Percentiles rank a stretch among this genome's conserved stretches.
These are phyloP conservation scores for Candida ipomoeae DNA, from an alignment of 805 yeast species.

Conservation along the genomic window DNA sequence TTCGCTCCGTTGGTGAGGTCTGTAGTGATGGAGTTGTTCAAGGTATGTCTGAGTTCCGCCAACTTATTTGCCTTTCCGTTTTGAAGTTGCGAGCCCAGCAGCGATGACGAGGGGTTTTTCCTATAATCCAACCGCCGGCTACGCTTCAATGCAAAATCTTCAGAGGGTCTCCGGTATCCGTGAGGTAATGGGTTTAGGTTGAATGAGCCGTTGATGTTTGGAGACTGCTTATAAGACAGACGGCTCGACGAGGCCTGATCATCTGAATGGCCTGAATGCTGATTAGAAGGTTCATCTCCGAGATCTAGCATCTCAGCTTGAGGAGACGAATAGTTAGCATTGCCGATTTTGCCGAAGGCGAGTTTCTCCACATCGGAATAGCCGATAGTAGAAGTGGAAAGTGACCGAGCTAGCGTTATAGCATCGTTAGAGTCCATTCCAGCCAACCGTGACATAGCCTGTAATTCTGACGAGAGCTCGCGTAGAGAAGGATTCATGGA, in stretches of 20 bases:
- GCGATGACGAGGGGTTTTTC: constrained; percentile 20
- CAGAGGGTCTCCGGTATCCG: constrained; percentile 2
- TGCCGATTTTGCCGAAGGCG: constrained; percentile 33
- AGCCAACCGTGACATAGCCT: constrained; percentile 68
- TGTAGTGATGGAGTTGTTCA: not conserved
- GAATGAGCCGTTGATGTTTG: not conserved
- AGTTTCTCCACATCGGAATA: constrained; percentile 47
- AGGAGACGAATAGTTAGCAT: constrained; percentile 15
- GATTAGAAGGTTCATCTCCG: constrained; percentile 15
- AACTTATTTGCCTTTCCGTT: constrained; percentile 22
- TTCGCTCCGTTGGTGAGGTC: not conserved
- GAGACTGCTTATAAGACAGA: not conserved
- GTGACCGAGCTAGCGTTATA: constrained; percentile 72
- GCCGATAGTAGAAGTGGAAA: constrained; percentile 67
- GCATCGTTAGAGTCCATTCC: constrained; percentile 80
- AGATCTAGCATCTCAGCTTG: constrained; percentile 12
- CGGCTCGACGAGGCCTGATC: not conserved
- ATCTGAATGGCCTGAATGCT: not conserved
- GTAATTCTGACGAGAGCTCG: constrained; percentile 71
- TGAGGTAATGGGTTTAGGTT: not conserved
- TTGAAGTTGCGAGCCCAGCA: constrained; percentile 26
- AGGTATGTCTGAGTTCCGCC: constrained; percentile 22
- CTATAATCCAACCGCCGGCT: constrained; percentile 40
- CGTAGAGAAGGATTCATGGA: constrained; percentile 55
- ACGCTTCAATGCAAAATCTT: constrained; percentile 31